Conservation (phyloP, 371 early-diverging fungal species). For the Zopfochytrium polystomum region DNA sequence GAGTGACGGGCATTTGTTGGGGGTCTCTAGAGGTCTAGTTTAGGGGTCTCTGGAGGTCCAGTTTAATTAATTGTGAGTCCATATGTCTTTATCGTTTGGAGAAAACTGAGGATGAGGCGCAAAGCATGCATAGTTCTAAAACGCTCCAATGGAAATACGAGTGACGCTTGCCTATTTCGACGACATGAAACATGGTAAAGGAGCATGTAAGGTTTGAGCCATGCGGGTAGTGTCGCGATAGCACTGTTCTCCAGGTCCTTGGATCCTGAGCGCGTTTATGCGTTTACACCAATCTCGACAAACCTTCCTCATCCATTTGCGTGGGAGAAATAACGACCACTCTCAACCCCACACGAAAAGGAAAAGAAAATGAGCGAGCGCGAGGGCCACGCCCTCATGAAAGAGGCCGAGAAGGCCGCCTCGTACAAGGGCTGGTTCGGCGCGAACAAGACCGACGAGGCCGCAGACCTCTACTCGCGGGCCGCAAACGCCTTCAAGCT, state of each 20-base stretch:
- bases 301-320: too few species aligned
- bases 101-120: neutral
- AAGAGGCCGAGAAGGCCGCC: conserved; percentile 45
- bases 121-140: neutral
- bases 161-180: too few species aligned
- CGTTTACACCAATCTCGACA: too few species aligned
- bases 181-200: too few species aligned
- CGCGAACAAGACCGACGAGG: too few species aligned
- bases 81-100: neutral
- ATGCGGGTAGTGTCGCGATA: neutral
- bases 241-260: neutral
- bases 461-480: conserved; percentile 83
- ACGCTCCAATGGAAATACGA: too few species aligned
- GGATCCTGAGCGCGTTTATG: neutral
- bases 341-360: neutral
- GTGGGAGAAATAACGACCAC: too few species aligned
- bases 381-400: conserved; percentile 27
- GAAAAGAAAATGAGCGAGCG: conserved; percentile 23
- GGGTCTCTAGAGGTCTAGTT: neutral
- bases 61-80: neutral
- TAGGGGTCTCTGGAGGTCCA: neutral
- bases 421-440: conserved; percentile 70
- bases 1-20: neutral
- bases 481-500: conserved; percentile 90
- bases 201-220: too few species aligned